Evolutionary conservation across 345 rosid genomes (phyloP).

Genomic region (Pistacia integerrima): DNA sequence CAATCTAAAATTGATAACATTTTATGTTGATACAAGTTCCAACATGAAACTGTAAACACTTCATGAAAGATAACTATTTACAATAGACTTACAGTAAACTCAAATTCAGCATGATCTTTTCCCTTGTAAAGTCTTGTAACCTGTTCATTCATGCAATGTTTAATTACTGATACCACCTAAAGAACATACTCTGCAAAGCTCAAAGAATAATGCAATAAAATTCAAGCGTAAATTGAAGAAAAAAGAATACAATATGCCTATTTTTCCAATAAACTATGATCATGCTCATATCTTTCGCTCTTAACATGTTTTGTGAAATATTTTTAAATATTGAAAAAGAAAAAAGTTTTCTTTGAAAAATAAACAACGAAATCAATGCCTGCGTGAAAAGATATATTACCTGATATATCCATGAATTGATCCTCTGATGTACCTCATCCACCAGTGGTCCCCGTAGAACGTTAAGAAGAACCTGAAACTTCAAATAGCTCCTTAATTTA

Average conservation of each 20-base stretch:
- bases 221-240: too few relatives aligned
- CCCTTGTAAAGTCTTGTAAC: conserved; percentile 53
- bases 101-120: conserved; percentile 59
- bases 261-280: too few relatives aligned
- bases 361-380: conserved; percentile 9
- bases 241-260: too few relatives aligned
- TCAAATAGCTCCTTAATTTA: conserved; percentile 19
- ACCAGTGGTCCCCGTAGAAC: conserved; percentile 56
- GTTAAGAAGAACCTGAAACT: conserved; percentile 29
- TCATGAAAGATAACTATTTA: neutral
- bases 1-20: conserved; percentile 44
- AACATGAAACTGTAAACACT: neutral
- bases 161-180: neutral
- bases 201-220: neutral
- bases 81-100: conserved; percentile 45
- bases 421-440: conserved; percentile 67
- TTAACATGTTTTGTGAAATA: neutral
- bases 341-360: neutral
- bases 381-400: conserved; percentile 24
- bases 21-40: neutral
- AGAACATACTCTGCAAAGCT: conserved; percentile 3
- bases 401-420: conserved; percentile 72
- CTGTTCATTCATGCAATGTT: conserved; percentile 22
- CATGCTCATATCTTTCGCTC: too few relatives aligned
- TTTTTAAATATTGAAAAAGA: neutral